A percentile compares a stretch with the other conserved stretches of the same genome.
Evolutionary conservation across 75 land plant genomes (phyloP).

Genomic region (Pinus tabuliformis): DNA sequence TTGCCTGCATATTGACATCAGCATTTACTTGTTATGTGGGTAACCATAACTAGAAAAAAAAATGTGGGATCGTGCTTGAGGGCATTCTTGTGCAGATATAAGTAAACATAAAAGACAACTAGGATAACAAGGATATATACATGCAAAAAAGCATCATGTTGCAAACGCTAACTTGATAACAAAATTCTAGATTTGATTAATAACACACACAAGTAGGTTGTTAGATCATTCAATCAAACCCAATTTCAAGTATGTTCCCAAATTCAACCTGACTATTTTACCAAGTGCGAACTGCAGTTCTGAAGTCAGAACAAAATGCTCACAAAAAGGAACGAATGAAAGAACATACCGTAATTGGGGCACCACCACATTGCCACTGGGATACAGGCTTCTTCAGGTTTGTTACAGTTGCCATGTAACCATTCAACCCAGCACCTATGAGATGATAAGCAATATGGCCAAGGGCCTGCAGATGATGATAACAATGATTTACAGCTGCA

Average conservation of each 20-base stretch:
- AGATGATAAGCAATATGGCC: constrained; percentile 90
- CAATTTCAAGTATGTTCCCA: neutral
- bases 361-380: constrained; percentile 64
- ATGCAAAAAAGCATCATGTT: neutral
- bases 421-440: constrained; percentile 78
- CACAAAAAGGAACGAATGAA: neutral
- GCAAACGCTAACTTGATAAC: neutral
- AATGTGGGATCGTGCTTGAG: neutral
- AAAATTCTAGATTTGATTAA: neutral
- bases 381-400: constrained; percentile 49
- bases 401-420: constrained; percentile 66
- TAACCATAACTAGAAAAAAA: neutral
- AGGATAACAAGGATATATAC: neutral
- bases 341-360: constrained; percentile 45
- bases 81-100: neutral
- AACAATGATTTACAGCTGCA: neutral
- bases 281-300: neutral
- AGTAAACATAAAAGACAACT: neutral
- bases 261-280: neutral
- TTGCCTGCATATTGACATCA: constrained; percentile 33
- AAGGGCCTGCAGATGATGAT: constrained; percentile 57
- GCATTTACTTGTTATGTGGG: neutral
- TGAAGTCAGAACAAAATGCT: neutral
- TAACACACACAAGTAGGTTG: neutral
- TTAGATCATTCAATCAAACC: neutral